A percentile compares a stretch with the other conserved stretches of the same genome.
phyloP scores from a whole-genome alignment of 306 rosid species.

The Pterocarpus santalinus region DNA sequence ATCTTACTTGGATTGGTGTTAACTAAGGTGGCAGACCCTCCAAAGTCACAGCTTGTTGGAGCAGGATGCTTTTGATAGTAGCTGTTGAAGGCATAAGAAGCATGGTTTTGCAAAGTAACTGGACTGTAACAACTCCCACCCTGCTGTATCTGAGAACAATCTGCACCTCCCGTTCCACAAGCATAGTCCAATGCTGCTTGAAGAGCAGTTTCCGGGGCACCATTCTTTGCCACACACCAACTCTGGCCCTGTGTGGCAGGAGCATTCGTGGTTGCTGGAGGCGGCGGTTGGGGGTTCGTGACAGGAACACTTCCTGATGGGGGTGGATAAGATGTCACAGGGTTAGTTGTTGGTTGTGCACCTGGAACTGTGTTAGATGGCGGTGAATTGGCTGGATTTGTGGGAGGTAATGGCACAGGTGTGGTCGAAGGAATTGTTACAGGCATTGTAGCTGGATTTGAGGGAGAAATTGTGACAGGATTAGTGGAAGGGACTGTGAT shows the following conservation, averaged over 20 bases:
- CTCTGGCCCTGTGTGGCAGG: conserved; percentile 78
- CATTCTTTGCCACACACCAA: conserved; percentile 91
- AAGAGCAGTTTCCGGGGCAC: conserved; percentile 67
- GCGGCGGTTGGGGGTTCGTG: conserved; percentile 67
- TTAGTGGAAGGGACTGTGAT: conserved; percentile 83
- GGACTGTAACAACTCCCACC: conserved; percentile 86
- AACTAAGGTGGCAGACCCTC: conserved; percentile 79
- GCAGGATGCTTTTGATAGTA: conserved; percentile 90
- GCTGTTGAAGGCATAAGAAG: conserved; percentile 93
- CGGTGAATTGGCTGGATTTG: conserved; percentile 62
- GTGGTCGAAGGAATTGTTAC: conserved; percentile 70
- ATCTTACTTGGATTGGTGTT: conserved; percentile 86
- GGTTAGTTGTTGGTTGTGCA: conserved; percentile 68
- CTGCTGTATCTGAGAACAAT: conserved; percentile 88
- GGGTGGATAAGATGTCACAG: conserved; percentile 84
- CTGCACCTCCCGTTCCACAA: conserved; percentile 82
- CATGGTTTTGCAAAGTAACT: conserved; percentile 79
- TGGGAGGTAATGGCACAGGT: conserved; percentile 64
- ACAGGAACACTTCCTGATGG: conserved; percentile 69
- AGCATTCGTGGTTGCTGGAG: conserved; percentile 56
- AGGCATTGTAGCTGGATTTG: conserved; percentile 69
- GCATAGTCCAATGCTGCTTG: conserved; percentile 95
- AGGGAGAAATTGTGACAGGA: conserved; percentile 73
- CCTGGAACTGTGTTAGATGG: conserved; percentile 57
- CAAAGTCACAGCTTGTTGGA: conserved; percentile 90